These are phyloP conservation scores for Paradendryphiella salina DNA, from an alignment of 2,329 filamentous ascomycete genomes.

Conservation along the genomic window DNA sequence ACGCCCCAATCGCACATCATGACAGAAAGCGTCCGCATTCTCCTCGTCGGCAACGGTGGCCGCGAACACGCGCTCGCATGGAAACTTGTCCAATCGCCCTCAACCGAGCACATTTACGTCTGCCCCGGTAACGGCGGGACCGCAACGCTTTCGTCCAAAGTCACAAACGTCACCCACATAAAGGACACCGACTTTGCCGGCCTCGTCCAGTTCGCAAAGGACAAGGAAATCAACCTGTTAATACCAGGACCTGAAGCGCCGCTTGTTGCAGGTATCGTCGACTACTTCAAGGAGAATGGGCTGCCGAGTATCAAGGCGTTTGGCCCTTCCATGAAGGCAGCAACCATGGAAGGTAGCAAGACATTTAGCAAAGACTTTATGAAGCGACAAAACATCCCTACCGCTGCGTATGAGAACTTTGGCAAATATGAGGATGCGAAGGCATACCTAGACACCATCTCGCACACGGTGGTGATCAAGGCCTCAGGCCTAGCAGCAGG, in stretches of 20 bases:
- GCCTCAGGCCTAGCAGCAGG: constrained; percentile 88
- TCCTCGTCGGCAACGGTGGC: constrained; percentile 91
- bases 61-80: constrained; percentile 93
- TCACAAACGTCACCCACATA: constrained; percentile 68
- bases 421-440: constrained; percentile 71
- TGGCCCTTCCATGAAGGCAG: constrained; percentile 81
- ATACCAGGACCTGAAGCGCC: constrained; percentile 91
- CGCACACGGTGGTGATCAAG: constrained; percentile 72
- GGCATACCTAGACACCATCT: constrained; percentile 63
- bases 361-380: constrained; percentile 98
- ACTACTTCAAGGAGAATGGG: constrained; percentile 67
- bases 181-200: constrained; percentile 75
- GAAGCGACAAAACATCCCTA: constrained; percentile 86
- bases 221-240: constrained; percentile 76
- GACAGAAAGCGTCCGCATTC: constrained; percentile 52
- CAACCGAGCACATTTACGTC: constrained; percentile 72
- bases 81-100: constrained; percentile 83
- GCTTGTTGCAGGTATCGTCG: constrained; percentile 87
- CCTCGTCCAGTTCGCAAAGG: constrained; percentile 74
- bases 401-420: constrained; percentile 89
- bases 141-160: constrained; percentile 56
- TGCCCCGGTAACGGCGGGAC: constrained; percentile 82
- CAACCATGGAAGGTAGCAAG: constrained; percentile 93
- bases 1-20: constrained; percentile 18
- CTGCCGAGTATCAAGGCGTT: constrained; percentile 69